Evolutionary conservation across 495 filamentous ascomycete genomes (phyloP), one percentile per base, ranked within the genome.

Genomic region (Penicillium angulare): DNA sequence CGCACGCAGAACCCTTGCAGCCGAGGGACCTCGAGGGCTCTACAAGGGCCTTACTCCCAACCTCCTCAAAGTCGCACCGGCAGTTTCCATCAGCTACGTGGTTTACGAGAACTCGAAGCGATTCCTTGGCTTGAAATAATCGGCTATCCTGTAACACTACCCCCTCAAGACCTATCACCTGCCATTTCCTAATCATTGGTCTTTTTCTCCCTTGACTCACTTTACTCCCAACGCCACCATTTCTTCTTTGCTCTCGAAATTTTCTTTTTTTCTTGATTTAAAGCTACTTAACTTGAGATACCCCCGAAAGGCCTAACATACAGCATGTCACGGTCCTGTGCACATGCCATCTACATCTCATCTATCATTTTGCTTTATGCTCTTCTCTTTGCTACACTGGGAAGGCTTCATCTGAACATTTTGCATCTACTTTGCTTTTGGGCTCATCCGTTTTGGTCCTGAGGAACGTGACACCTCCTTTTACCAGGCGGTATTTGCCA

Each of bases 1-100:
- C 32, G 84, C 86, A 6, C 79, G 79, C 15, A 88, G 83, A 68
- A 97, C 95, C 18, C 66, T 96, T 33, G 75, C 82, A 55, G 80
- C 88, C 47, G 93, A 99, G 70, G 95, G 93, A 2, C 53, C 88
- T 18, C 78, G 87, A 41, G 95, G 93, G 0, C 76, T 99, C 47
- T 99, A 95, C 77, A 96, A 93, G 66, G 93, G 93, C 2, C 74
- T 97, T 50, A 96, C 92, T 22, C 93, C 93, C 21, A 99, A 97
- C 60, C 79, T 99, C 16, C 78, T 97, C 58, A 99, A 99, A 71
- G 93, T 99, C 27, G 90, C 92, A 7, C 93, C 93, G 0, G 92
- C 93, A 39, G 89, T 99, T 20, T 95, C 89, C 51, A 99, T 99
- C 68, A 91, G 92, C 34, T 98, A 96, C 76, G 88, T 97, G 66